Percentiles rank a stretch among this genome's conserved stretches.
phyloP scores from a whole-genome alignment of 78 protist species.

The Cavenderia fasciculata region DNA sequence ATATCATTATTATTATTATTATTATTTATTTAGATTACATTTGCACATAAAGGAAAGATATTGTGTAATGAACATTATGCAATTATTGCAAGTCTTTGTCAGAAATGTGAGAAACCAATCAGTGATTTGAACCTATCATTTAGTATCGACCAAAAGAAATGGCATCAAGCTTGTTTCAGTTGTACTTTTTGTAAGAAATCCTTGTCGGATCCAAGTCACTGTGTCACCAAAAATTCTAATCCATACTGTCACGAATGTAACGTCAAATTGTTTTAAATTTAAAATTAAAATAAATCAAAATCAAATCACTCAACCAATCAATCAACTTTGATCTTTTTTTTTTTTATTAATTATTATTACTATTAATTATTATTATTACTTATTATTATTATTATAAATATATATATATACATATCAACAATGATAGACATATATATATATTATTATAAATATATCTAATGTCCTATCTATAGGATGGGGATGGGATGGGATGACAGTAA shows the following conservation, averaged over 20 bases:
- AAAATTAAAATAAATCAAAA: too few relatives aligned
- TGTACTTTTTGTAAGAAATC: constrained; percentile 28
- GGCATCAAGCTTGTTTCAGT: constrained; percentile 44
- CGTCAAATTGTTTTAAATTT: constrained; percentile 8
- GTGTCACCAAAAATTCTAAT: background rate
- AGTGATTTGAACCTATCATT: background rate
- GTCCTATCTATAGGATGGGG: too few relatives aligned
- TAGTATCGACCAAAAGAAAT: constrained; percentile 24
- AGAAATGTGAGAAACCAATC: constrained; percentile 34
- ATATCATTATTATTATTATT: background rate
- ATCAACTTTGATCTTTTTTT: background rate
- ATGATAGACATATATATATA: too few relatives aligned
- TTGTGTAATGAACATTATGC: constrained; percentile 51
- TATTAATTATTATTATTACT: too few relatives aligned
- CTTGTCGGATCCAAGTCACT: background rate
- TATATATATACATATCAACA: too few relatives aligned
- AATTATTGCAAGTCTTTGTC: constrained; percentile 13
- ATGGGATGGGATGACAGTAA: too few relatives aligned
- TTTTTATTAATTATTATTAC: too few relatives aligned
- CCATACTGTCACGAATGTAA: constrained; percentile 51
- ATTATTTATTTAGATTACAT: constrained; percentile 18
- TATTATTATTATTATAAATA: too few relatives aligned
- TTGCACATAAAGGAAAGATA: constrained; percentile 33
- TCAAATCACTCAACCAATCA: background rate
- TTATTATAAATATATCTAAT: too few relatives aligned